Percentiles rank a stretch among this genome's conserved stretches.
phyloP scores from a whole-genome alignment of 108 stramenopile species.

The Cylindrotheca fusiformis region DNA sequence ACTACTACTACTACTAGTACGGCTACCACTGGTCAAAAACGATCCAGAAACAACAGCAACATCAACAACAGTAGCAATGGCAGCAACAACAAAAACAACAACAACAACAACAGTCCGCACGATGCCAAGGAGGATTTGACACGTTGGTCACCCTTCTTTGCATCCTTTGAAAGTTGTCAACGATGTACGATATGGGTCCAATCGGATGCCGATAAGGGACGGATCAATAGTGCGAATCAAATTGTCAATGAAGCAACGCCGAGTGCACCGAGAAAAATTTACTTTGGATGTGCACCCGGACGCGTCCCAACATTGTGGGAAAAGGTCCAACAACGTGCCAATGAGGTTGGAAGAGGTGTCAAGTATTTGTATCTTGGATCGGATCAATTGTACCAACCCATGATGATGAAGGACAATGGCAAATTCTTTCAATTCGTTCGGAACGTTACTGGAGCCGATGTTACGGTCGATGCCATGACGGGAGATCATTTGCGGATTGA shows the following conservation, averaged over 20 bases:
- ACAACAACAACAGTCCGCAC: constrained; percentile 1
- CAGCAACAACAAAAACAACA: not conserved
- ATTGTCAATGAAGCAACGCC: constrained; percentile 50
- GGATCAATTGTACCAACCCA: constrained; percentile 61
- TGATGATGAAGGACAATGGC: constrained; percentile 45
- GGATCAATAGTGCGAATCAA: constrained; percentile 51
- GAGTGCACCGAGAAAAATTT: constrained; percentile 56
- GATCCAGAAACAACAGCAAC: not conserved
- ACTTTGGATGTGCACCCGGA: constrained; percentile 69
- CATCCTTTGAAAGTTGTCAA: constrained; percentile 66
- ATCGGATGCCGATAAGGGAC: constrained; percentile 70
- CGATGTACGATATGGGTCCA: constrained; percentile 83
- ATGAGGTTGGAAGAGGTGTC: constrained; percentile 64
- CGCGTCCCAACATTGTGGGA: constrained; percentile 55
- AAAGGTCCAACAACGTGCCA: constrained; percentile 43
- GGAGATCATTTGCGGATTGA: constrained; percentile 75
- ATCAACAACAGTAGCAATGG: not conserved
- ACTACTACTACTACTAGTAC: not conserved
- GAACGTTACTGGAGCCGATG: constrained; percentile 47
- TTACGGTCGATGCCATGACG: constrained; percentile 67
- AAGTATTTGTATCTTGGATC: constrained; percentile 71
- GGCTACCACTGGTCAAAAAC: constrained; percentile 1
- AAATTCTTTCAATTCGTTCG: constrained; percentile 74
- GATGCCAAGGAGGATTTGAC: constrained; percentile 56
- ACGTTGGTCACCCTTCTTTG: constrained; percentile 54